Conservation (phyloP, 1,284 basidiomycete species). For the Sporisorium scitamineum region DNA sequence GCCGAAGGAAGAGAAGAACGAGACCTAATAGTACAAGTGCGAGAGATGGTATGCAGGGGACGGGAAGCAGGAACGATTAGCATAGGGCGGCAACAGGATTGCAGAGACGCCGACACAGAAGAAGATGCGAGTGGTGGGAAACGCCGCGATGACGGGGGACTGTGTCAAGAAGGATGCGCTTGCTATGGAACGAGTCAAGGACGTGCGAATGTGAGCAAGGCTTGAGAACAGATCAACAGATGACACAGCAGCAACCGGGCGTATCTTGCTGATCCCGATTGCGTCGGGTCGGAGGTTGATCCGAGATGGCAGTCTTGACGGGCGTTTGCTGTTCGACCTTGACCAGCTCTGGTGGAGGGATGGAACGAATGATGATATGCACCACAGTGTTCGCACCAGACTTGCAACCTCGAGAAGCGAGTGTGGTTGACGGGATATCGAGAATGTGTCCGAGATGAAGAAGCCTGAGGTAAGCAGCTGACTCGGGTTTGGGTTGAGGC, state of each 20-base stretch:
- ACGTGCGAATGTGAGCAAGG: neutral
- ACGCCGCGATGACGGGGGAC: neutral
- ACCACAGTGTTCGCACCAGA: conserved; percentile 39
- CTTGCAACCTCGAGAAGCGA: conserved; percentile 37
- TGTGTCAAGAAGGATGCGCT: neutral
- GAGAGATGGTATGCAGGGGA: neutral
- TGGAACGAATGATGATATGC: conserved; percentile 32
- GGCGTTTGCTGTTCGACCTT: conserved; percentile 31
- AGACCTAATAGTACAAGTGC: neutral
- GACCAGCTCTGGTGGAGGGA: conserved; percentile 35
- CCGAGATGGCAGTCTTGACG: conserved; percentile 5
- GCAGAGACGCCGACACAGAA: neutral
- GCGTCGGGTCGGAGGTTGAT: conserved; percentile 1
- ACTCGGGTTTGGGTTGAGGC: conserved; percentile 43
- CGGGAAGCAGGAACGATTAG: neutral
- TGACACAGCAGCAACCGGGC: conserved; percentile 44
- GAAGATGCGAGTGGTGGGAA: neutral
- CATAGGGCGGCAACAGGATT: neutral
- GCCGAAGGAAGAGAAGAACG: neutral
- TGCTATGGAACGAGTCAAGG: neutral
- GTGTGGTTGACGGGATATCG: conserved; percentile 26
- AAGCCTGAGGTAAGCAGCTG: conserved; percentile 28
- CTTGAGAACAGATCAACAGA: conserved; percentile 17
- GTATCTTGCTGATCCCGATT: conserved; percentile 16
- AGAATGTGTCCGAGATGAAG: conserved; percentile 49